Evolutionary conservation across 352 stramenopile genomes (phyloP), one percentile per base, ranked within the genome.

Genomic region (Pythium vanterpoolii): DNA sequence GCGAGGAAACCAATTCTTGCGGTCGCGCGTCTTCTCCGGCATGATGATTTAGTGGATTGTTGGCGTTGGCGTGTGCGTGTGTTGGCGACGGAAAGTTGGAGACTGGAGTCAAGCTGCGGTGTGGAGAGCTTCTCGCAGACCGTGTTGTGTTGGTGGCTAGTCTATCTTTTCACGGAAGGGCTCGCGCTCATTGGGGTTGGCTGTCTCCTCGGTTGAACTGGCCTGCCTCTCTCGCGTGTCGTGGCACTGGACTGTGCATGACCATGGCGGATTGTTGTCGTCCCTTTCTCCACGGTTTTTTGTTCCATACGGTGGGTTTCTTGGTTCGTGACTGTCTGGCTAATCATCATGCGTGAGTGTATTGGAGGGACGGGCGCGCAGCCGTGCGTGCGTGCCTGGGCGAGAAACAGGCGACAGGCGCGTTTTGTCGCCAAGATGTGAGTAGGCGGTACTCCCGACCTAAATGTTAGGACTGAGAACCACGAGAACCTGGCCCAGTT

Each of bases 21-120:
- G 83, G 62, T 94, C 85, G 62, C 85, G 80, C 21, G 85, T 94
- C 74, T 94, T 94, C 71, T 94, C 85, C 11, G 85, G 85, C 31
- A 64, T 64, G 48, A n/a, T 56, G 11, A 10, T 24, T 46, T 45
- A 24, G 31, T 39, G 5, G 26, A 36, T 34, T 7, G 1, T n/a
- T 21, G 9, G 26, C 16, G 43, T 4, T 44, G 5, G 21, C 23
- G 57, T 57, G 31, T 11, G 31, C 31, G 34, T 42, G 34, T 21
- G 34, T 21, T 48, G 45, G 34, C 34, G 56, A 36, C 36, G 44
- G 44, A 51, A 51, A 51, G 44, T 51, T 51, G 44, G 44, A 48
- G 28, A 48, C 42, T 48, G 42, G 42, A 42, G 34, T 42, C n/a
- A n/a, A n/a, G n/a, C n/a, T n/a, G n/a, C n/a, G n/a, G n/a, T n/a